Conservation (phyloP, 2,329 filamentous ascomycete genomes). For the Colletotrichum tanaceti region DNA sequence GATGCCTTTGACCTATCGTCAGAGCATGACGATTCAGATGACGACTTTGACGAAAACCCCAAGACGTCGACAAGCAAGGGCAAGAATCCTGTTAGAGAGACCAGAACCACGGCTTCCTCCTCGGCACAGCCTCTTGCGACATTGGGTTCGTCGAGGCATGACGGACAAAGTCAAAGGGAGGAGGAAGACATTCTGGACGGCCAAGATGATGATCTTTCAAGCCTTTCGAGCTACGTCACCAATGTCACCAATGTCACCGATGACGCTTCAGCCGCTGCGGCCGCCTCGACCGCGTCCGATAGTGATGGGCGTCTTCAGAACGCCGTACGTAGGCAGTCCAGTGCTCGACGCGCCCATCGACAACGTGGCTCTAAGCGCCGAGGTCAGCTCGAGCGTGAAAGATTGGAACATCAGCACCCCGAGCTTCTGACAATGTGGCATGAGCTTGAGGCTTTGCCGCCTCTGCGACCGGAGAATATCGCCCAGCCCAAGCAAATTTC, state of each 20-base stretch:
- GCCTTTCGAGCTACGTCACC: slow-evolving; percentile 6
- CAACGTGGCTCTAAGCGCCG: slow-evolving; percentile 43
- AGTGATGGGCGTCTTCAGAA: slow-evolving; percentile 7
- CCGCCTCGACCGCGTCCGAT: slow-evolving; percentile 12
- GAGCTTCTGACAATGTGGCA: slow-evolving; percentile 87
- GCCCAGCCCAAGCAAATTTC: slow-evolving; percentile 82
- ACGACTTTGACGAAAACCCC: neutral
- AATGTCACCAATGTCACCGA: neutral
- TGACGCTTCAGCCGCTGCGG: neutral
- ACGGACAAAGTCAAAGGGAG: no score
- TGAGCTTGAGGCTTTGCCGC: slow-evolving; percentile 74
- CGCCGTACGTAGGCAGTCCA: slow-evolving; percentile 41
- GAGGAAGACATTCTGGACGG: neutral
- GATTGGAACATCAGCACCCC: slow-evolving; percentile 82
- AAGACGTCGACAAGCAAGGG: slow-evolving; percentile 8
- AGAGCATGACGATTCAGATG: slow-evolving; percentile 7
- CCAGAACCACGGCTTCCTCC: slow-evolving; percentile 8
- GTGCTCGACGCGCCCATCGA: slow-evolving; percentile 50
- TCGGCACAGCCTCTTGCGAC: neutral
- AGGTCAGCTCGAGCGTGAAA: slow-evolving; percentile 65
- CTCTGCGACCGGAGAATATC: slow-evolving; percentile 72
- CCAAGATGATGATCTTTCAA: slow-evolving; percentile 24
- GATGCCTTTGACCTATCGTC: slow-evolving; percentile 18
- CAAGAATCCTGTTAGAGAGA: slow-evolving; percentile 18
- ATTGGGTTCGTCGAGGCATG: no score